These are phyloP conservation scores for Verticillium nonalfalfae DNA, from an alignment of 2,329 filamentous ascomycete genomes.

Conservation along the genomic window DNA sequence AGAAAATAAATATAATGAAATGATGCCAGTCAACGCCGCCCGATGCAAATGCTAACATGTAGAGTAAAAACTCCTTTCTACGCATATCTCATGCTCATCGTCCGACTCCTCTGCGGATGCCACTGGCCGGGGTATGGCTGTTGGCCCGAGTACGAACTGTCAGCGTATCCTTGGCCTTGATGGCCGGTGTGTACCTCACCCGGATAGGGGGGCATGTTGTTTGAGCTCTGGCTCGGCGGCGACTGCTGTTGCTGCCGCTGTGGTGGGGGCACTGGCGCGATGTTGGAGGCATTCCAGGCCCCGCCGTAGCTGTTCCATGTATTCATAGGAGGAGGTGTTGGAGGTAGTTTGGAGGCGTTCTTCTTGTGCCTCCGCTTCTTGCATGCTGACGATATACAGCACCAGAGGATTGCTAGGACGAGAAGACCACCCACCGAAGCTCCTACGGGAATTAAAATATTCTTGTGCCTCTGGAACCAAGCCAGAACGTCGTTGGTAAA, in stretches of 20 bases:
- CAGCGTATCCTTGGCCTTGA: background rate
- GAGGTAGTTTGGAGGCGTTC: slow-evolving; percentile 15
- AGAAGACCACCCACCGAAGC: slow-evolving; percentile 67
- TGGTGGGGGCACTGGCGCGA: slow-evolving; percentile 3
- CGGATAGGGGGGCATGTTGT: background rate
- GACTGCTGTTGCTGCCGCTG: background rate
- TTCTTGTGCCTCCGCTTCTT: slow-evolving; percentile 17
- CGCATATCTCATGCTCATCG: slow-evolving; percentile 16
- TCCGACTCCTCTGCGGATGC: slow-evolving; percentile 5
- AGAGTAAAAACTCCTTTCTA: slow-evolving; percentile 2
- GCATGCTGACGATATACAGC: slow-evolving; percentile 47
- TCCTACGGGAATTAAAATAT: slow-evolving; percentile 75
- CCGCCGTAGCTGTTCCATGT: slow-evolving; percentile 13
- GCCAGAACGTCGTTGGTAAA: slow-evolving; percentile 62
- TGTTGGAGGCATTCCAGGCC: slow-evolving; percentile 1
- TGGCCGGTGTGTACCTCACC: background rate
- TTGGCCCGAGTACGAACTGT: slow-evolving; percentile 1
- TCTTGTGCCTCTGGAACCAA: slow-evolving; percentile 73
- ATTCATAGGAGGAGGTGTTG: slow-evolving; percentile 10
- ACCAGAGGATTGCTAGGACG: slow-evolving; percentile 61
- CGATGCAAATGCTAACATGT: slow-evolving; percentile 11
- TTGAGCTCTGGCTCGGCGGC: background rate
- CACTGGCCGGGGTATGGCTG: slow-evolving; percentile 4
- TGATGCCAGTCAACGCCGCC: slow-evolving; percentile 8
- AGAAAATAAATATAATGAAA: background rate